A percentile compares a stretch with the other conserved stretches of the same genome.
phyloP scores from a whole-genome alignment of 2,329 filamentous ascomycete genomes.

The Cercospora sesami region DNA sequence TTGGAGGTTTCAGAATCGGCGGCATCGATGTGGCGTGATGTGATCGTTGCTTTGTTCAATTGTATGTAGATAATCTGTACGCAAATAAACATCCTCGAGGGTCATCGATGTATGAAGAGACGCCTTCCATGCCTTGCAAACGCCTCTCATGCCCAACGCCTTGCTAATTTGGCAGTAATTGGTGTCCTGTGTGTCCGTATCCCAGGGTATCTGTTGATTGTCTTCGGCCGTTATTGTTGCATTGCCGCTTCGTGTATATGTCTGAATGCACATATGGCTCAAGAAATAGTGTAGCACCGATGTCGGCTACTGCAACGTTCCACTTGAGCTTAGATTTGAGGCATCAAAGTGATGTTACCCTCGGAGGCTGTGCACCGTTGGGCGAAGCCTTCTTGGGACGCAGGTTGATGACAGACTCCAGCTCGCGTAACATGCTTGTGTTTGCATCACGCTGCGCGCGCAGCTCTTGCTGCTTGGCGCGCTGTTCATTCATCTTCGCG shows the following conservation, averaged over 20 bases:
- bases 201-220: neutral
- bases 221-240: neutral
- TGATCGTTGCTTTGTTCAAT: neutral
- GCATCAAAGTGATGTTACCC: conserved; percentile 19
- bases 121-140: conserved; percentile 3
- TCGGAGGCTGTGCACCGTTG: conserved; percentile 16
- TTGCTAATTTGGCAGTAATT: conserved; percentile 4
- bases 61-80: conserved; percentile 1
- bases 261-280: neutral
- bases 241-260: neutral
- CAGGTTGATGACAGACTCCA: conserved; percentile 76
- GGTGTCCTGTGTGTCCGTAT: conserved; percentile 8
- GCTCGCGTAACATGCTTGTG: conserved; percentile 85
- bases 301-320: neutral
- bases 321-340: neutral
- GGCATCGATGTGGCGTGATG: neutral
- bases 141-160: conserved; percentile 8
- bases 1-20: neutral
- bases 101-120: neutral
- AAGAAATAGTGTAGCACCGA: neutral
- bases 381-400: conserved; percentile 20
- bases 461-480: conserved; percentile 68
- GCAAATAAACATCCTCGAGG: neutral
- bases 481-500: conserved; percentile 81
- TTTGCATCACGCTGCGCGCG: conserved; percentile 77